These are phyloP conservation scores for Neurospora sp. DNA, from an alignment of 2,329 filamentous ascomycete genomes.

Conservation along the genomic window DNA sequence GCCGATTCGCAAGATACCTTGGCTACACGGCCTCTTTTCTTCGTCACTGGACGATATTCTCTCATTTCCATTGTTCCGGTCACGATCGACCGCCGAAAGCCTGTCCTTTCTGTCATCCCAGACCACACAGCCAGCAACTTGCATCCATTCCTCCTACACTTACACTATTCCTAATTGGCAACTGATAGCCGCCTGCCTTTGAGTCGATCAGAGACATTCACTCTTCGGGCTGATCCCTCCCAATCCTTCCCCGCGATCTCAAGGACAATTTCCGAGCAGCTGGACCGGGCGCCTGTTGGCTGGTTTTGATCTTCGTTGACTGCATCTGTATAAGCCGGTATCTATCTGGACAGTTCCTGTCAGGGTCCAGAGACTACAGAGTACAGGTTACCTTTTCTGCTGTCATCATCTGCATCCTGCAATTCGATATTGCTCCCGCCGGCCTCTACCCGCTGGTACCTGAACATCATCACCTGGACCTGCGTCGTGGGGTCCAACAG, in stretches of 20 bases:
- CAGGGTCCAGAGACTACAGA: not conserved
- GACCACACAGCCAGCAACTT: not conserved
- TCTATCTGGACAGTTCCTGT: too few relatives aligned
- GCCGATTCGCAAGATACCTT: not conserved
- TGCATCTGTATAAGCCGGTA: slow-evolving; percentile 5
- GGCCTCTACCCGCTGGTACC: not conserved
- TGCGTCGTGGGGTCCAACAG: not conserved
- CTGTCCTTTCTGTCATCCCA: not conserved
- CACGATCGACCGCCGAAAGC: not conserved
- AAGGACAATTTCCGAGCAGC: slow-evolving; percentile 4
- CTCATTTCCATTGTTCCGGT: not conserved
- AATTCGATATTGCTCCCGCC: not conserved
- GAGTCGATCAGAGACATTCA: not conserved
- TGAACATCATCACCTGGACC: not conserved
- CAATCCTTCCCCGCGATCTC: not conserved
- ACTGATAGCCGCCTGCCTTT: not conserved
- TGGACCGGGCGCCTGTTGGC: slow-evolving; percentile 13
- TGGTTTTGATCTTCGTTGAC: slow-evolving; percentile 10
- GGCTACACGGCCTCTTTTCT: not conserved
- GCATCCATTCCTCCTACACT: not conserved
- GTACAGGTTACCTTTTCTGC: not conserved
- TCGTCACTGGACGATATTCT: not conserved
- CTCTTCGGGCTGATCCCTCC: not conserved
- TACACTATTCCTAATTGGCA: not conserved
- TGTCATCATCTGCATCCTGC: not conserved